phyloP scores from a whole-genome alignment of 2,329 filamentous ascomycete genomes.

The Pseudonectria foliicola region DNA sequence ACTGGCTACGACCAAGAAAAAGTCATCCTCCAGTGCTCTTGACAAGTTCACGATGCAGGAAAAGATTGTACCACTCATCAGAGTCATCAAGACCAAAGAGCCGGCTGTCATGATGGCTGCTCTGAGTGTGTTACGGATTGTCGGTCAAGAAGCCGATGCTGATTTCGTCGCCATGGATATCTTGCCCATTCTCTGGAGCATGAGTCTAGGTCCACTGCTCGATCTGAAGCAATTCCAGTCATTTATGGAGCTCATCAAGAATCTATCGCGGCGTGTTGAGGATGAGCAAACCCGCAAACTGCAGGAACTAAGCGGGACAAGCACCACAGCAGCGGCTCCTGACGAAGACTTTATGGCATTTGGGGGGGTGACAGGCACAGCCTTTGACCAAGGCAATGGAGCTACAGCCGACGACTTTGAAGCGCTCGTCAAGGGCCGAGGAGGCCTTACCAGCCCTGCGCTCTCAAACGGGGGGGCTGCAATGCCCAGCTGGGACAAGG shows the following conservation, averaged over 20 bases:
- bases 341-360: slow-evolving; percentile 66
- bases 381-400: slow-evolving; percentile 45
- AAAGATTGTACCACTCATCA: slow-evolving; percentile 85
- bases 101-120: slow-evolving; percentile 96
- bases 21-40: slow-evolving; percentile 66
- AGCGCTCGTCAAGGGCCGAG: slow-evolving; percentile 70
- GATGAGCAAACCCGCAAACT: slow-evolving; percentile 83
- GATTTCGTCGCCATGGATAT: slow-evolving; percentile 92
- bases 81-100: slow-evolving; percentile 94
- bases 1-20: slow-evolving; percentile 53
- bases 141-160: slow-evolving; percentile 73
- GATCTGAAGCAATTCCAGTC: slow-evolving; percentile 80
- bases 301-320: slow-evolving; percentile 66
- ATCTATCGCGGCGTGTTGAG: slow-evolving; percentile 72
- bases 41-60: slow-evolving; percentile 99
- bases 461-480: slow-evolving; percentile 33
- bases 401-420: slow-evolving; percentile 73
- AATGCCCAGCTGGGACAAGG: slow-evolving; percentile 43
- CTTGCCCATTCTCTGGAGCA: slow-evolving; percentile 82
- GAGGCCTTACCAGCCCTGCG: slow-evolving; percentile 22
- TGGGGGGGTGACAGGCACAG: slow-evolving; percentile 56
- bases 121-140: slow-evolving; percentile 73
- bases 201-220: slow-evolving; percentile 83
- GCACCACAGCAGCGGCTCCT: slow-evolving; percentile 39
- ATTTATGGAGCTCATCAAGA: slow-evolving; percentile 86